These are phyloP conservation scores for Wickerhamomyces rabaulensis DNA, from an alignment of 805 yeast species.

Conservation along the genomic window DNA sequence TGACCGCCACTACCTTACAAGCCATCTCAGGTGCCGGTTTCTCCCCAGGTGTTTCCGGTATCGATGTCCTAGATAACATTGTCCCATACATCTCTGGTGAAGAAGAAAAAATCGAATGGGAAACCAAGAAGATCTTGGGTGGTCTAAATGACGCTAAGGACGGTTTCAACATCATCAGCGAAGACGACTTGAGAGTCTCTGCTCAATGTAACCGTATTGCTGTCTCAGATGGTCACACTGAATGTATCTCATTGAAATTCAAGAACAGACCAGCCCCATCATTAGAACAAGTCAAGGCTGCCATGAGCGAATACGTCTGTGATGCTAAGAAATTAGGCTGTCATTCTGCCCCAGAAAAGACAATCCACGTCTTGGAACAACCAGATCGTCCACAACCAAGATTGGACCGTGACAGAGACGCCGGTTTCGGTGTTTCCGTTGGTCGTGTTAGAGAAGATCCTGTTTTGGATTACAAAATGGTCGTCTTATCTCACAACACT, in stretches of 20 bases:
- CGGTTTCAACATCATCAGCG: constrained; percentile 53
- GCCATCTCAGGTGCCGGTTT: constrained; percentile 99
- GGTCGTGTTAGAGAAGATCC: constrained; percentile 94
- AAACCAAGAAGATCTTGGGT: constrained; percentile 92
- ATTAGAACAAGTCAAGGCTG: constrained; percentile 69
- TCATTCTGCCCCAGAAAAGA: constrained; percentile 87
- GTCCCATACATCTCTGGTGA: constrained; percentile 95
- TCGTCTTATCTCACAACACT: constrained; percentile 95
- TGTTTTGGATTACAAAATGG: constrained; percentile 91
- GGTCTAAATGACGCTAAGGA: constrained; percentile 42
- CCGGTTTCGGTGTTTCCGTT: constrained; percentile 89
- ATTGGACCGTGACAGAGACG: constrained; percentile 92
- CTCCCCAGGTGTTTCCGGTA: constrained; percentile 95
- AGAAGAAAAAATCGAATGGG: constrained; percentile 98
- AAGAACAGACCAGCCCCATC: constrained; percentile 81
- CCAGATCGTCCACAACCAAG: constrained; percentile 96
- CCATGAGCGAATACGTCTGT: constrained; percentile 68
- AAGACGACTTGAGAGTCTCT: constrained; percentile 74
- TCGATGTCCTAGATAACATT: constrained; percentile 90
- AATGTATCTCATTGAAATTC: constrained; percentile 84
- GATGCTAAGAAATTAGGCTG: constrained; percentile 80
- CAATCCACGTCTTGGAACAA: constrained; percentile 89
- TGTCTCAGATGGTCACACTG: constrained; percentile 97
- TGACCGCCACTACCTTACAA: constrained; percentile 89
- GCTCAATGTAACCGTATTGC: constrained; percentile 98